phyloP scores from a whole-genome alignment of 31 red algal species.

The Endocladia muricata region DNA sequence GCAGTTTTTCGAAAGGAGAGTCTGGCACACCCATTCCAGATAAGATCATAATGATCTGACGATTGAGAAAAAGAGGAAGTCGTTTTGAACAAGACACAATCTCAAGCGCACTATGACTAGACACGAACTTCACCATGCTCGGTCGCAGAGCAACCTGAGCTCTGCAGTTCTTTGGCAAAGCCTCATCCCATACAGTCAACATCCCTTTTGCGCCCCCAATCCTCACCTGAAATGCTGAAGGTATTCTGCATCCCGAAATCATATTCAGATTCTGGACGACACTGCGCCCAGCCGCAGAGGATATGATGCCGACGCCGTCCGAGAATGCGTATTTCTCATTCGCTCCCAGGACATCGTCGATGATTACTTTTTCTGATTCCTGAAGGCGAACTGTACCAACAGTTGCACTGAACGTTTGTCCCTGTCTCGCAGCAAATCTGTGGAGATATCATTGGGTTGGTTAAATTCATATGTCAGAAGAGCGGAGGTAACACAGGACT shows the following conservation, averaged over 20 bases:
- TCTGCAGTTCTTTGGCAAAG: background rate
- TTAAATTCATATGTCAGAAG: too few species aligned
- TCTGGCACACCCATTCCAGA: conserved; percentile 35
- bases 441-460: too few species aligned
- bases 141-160: conserved; percentile 16
- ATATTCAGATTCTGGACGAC: conserved; percentile 26
- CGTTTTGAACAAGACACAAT: conserved; percentile 22
- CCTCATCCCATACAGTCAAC: conserved; percentile 34
- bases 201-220: conserved; percentile 53
- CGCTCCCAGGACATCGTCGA: conserved; percentile 19
- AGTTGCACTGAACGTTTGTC: conserved; percentile 44
- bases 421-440: conserved; percentile 41
- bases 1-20: conserved; percentile 19
- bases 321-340: conserved; percentile 26
- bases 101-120: conserved; percentile 28
- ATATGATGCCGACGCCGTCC: conserved; percentile 42
- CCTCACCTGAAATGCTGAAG: conserved; percentile 38
- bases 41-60: conserved; percentile 45
- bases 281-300: conserved; percentile 10
- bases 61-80: conserved; percentile 40
- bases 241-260: background rate
- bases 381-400: conserved; percentile 33
- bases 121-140: conserved; percentile 41
- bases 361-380: conserved; percentile 8
- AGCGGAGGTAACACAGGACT: too few species aligned